These are phyloP conservation scores for Bretziella fagacearum DNA, from an alignment of 2,329 filamentous ascomycete genomes.

Conservation along the genomic window DNA sequence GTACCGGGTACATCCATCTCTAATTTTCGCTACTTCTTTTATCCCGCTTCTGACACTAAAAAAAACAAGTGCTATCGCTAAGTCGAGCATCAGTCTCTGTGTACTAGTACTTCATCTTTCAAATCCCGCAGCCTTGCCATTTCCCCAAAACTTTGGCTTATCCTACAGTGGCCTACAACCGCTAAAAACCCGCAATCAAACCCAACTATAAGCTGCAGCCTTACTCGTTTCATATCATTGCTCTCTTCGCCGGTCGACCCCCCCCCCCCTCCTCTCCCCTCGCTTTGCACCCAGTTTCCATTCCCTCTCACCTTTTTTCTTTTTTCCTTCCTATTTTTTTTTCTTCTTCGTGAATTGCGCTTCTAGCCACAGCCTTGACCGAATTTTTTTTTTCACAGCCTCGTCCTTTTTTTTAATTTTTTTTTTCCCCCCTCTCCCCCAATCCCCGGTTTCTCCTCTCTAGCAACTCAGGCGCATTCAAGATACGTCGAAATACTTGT, in stretches of 20 bases:
- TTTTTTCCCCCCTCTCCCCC: slow-evolving; percentile 16
- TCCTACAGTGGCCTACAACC: background rate
- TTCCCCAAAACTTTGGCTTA: background rate
- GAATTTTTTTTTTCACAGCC: slow-evolving; percentile 1
- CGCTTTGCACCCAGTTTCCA: slow-evolving; percentile 1
- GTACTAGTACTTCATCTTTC: background rate
- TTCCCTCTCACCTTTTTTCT: slow-evolving; percentile 1
- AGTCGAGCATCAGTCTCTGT: too few relatives aligned
- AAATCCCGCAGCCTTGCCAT: slow-evolving; percentile 3
- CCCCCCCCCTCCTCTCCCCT: slow-evolving; percentile 6
- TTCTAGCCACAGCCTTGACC: slow-evolving; percentile 1
- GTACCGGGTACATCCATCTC: background rate
- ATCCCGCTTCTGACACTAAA: background rate
- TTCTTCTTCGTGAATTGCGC: slow-evolving; percentile 15
- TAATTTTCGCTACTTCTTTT: too few relatives aligned
- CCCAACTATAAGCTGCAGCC: slow-evolving; percentile 2
- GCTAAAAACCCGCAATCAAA: background rate
- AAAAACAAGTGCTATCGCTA: background rate
- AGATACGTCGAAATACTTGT: background rate
- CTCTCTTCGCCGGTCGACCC: too few relatives aligned
- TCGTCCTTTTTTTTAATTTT: slow-evolving; percentile 3
- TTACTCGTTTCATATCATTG: slow-evolving; percentile 6
- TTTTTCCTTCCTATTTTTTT: slow-evolving; percentile 11
- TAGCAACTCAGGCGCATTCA: slow-evolving; percentile 1
- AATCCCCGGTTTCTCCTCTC: background rate